Conservation (phyloP, 2,329 filamentous ascomycete genomes). For the Davidsoniella neocaledoniae region DNA sequence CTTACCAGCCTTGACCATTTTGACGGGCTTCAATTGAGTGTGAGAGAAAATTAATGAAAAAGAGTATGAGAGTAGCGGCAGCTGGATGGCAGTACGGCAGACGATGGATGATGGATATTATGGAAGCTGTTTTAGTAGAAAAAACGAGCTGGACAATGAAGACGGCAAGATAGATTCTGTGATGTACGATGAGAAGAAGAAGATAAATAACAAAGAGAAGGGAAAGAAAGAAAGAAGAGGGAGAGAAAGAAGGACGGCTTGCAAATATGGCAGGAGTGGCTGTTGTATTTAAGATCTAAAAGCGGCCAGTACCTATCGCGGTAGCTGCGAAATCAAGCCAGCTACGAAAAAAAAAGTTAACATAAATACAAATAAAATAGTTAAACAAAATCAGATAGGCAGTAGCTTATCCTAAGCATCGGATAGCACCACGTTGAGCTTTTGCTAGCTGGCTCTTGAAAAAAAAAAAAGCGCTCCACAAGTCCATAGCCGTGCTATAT, state of each 20-base stretch:
- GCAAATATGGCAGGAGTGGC: conserved; percentile 3
- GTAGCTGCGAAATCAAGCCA: not conserved
- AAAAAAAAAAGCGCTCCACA: too few relatives aligned
- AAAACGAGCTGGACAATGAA: not conserved
- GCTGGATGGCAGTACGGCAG: not conserved
- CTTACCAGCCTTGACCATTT: conserved; percentile 47
- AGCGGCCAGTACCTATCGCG: not conserved
- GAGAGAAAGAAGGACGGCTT: conserved; percentile 1
- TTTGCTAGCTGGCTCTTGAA: too few relatives aligned
- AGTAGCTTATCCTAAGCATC: not conserved
- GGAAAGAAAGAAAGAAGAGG: not conserved
- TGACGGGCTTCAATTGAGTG: conserved; percentile 14
- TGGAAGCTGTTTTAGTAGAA: conserved; percentile 1
- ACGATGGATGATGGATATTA: conserved; percentile 1
- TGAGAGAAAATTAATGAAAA: conserved; percentile 2
- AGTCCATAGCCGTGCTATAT: too few relatives aligned
- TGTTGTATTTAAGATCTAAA: too few relatives aligned
- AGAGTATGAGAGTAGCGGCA: conserved; percentile 1
- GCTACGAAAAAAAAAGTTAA: too few relatives aligned
- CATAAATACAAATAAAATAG: too few relatives aligned
- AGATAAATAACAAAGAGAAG: not conserved
- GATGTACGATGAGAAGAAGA: conserved; percentile 9
- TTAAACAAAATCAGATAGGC: too few relatives aligned
- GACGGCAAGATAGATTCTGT: not conserved
- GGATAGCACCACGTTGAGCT: too few relatives aligned